These are phyloP conservation scores for Solanum commersonii DNA, from an alignment of 257 asterid genomes.

Conservation along the genomic window DNA sequence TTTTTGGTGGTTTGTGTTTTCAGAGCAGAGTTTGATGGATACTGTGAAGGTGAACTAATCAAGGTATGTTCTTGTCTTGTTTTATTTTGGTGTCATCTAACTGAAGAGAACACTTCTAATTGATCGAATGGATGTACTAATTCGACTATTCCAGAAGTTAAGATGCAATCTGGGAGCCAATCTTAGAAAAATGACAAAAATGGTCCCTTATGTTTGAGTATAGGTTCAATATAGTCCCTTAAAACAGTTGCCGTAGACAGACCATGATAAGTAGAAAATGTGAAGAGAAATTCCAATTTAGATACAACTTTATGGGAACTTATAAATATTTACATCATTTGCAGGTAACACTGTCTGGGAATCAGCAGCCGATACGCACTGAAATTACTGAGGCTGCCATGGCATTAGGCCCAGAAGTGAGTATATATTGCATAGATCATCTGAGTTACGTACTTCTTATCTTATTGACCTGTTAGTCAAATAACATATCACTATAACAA, in stretches of 20 bases:
- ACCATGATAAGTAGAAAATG: not conserved
- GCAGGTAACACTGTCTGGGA: conserved; percentile 90
- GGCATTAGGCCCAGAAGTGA: conserved; percentile 83
- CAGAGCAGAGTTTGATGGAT: conserved; percentile 99
- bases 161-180: not conserved
- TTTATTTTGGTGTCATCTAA: not conserved
- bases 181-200: not conserved
- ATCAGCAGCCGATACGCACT: conserved; percentile 88
- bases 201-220: not conserved
- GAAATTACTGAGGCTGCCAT: conserved; percentile 97
- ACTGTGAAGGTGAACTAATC: conserved; percentile 79
- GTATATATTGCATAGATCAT: conserved; percentile 9
- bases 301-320: not conserved
- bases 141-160: not conserved
- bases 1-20: conserved; percentile 4
- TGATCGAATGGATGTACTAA: not conserved
- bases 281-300: not conserved
- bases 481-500: not conserved
- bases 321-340: not conserved
- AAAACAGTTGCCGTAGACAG: not conserved
- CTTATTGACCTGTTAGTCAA: not conserved
- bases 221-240: not conserved
- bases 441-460: not conserved
- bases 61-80: conserved; percentile 41
- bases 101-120: not conserved